Conservation (phyloP, 176 grass and related monocot species). For the Bromus sterilis region DNA sequence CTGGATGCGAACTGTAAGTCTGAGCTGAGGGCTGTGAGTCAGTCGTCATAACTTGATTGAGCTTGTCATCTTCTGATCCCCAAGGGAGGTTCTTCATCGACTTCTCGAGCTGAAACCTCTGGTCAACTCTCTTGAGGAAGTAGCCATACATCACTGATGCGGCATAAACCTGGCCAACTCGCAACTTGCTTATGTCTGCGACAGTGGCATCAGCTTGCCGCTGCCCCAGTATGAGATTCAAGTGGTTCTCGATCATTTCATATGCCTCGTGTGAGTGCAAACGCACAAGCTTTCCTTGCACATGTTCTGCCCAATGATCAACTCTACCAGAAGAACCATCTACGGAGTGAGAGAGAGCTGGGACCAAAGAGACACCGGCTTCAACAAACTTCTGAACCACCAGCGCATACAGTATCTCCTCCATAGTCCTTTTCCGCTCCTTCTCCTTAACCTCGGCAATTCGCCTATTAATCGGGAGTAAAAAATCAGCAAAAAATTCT, state of each 20-base stretch:
- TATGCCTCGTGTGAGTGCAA: conserved; percentile 73
- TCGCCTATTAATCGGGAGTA: conserved; percentile 48
- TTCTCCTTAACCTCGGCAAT: conserved; percentile 98
- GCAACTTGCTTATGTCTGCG: conserved; percentile 89
- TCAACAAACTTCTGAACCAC: conserved; percentile 97
- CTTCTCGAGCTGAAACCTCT: conserved; percentile 94
- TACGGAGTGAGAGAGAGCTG: conserved; percentile 45
- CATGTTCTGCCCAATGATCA: conserved; percentile 46
- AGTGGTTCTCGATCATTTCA: conserved; percentile 98
- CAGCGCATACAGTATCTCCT: conserved; percentile 91
- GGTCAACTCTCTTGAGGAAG: conserved; percentile 94
- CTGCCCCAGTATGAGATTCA: conserved; percentile 84
- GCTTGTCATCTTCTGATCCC: conserved; percentile 42
- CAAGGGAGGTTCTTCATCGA: conserved; percentile 81
- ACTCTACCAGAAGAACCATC: conserved; percentile 53
- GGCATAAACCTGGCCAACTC: conserved; percentile 88
- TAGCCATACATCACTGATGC: conserved; percentile 98
- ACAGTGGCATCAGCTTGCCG: conserved; percentile 52
- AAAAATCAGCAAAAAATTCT: not conserved
- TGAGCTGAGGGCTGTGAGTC: conserved; percentile 35
- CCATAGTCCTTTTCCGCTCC: conserved; percentile 67
- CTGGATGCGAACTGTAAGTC: conserved; percentile 38
- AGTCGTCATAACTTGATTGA: conserved; percentile 52
- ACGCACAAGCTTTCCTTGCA: conserved; percentile 59
- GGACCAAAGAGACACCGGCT: conserved; percentile 78